Evolutionary conservation across 176 grass and related monocot genomes (phyloP).

Genomic region (Bromus sterilis): DNA sequence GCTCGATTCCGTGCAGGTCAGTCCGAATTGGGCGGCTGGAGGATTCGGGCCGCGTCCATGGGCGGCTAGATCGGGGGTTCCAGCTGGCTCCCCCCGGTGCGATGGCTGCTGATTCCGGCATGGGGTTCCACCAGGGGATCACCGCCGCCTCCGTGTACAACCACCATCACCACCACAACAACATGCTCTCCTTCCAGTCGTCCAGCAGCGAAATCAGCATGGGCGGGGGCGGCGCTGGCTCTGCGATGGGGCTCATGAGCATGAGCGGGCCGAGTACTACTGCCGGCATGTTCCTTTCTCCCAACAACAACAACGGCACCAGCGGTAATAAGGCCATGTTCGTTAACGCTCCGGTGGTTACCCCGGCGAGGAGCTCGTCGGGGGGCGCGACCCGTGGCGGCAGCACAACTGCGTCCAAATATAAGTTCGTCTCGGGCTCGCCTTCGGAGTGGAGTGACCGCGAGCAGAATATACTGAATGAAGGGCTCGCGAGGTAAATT

Average conservation of each 20-base stretch:
- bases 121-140: conserved; percentile 74
- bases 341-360: conserved; percentile 31
- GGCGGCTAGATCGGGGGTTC: conserved; percentile 20
- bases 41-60: conserved; percentile 18
- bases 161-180: conserved; percentile 57
- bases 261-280: conserved; percentile 35
- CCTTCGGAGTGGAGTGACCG: conserved; percentile 55
- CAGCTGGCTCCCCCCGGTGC: neutral
- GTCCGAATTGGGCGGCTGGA: conserved; percentile 2
- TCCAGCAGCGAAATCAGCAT: conserved; percentile 30
- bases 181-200: conserved; percentile 85
- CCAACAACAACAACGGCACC: neutral
- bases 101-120: conserved; percentile 84
- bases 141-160: conserved; percentile 49
- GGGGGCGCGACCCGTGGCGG: conserved; percentile 29
- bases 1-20: conserved; percentile 37
- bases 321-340: neutral
- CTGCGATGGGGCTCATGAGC: conserved; percentile 26
- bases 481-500: conserved; percentile 60
- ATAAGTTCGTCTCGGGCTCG: conserved; percentile 54
- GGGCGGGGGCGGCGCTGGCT: neutral
- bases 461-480: conserved; percentile 63
- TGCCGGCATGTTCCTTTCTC: conserved; percentile 34
- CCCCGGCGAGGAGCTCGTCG: conserved; percentile 47
- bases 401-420: conserved; percentile 23